These are phyloP conservation scores for Apiospora saccharicola DNA, from an alignment of 2,329 filamentous ascomycete genomes.

Conservation along the genomic window DNA sequence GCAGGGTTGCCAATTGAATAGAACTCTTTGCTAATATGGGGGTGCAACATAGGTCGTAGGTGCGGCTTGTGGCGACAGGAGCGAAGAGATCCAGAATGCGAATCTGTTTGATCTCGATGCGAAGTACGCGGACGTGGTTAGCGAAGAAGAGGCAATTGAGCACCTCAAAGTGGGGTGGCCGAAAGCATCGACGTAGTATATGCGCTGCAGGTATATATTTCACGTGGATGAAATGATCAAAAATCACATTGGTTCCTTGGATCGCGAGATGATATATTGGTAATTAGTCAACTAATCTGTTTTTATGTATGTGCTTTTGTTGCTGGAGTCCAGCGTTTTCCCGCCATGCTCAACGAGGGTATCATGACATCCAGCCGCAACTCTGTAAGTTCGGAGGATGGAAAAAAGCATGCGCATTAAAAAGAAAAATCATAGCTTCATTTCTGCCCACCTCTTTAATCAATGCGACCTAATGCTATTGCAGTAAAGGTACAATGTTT, in stretches of 20 bases:
- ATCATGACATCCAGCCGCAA: conserved; percentile 1
- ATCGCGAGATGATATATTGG: background rate
- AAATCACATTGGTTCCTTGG: no score
- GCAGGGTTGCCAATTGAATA: no score
- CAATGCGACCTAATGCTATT: background rate
- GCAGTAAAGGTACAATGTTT: background rate
- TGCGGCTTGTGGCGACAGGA: conserved; percentile 54
- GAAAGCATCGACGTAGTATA: background rate
- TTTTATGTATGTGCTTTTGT: background rate
- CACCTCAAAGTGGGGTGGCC: conserved; percentile 48
- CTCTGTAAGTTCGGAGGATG: background rate
- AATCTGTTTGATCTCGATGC: conserved; percentile 55
- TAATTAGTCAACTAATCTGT: background rate
- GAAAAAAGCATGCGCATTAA: background rate
- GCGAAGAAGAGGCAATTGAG: conserved; percentile 49
- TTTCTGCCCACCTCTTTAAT: background rate
- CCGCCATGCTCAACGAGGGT: conserved; percentile 15
- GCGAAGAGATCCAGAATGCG: conserved; percentile 50
- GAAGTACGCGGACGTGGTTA: conserved; percentile 55
- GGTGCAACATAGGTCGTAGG: conserved; percentile 45
- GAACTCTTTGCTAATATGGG: background rate
- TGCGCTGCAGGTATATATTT: background rate
- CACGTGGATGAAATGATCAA: background rate
- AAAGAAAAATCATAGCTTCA: background rate
- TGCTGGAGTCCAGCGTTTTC: background rate